Conservation (phyloP, 495 filamentous ascomycete genomes). For the Parachaetomium inaequale region DNA sequence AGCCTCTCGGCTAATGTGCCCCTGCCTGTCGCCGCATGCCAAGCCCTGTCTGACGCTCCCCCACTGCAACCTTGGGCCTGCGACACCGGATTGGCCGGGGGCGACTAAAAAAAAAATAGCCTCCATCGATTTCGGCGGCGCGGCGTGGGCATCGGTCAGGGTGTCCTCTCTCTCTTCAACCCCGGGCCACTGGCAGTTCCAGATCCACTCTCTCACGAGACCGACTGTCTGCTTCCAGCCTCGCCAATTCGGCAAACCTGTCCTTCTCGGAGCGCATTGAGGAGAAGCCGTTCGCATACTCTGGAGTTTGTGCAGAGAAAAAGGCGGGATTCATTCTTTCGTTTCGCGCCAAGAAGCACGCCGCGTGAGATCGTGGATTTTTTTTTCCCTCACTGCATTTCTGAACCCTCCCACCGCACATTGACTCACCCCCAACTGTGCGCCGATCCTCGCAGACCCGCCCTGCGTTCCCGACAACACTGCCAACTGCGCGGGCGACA, state of each 20-base stretch:
- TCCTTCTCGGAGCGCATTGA: slow-evolving; percentile 3
- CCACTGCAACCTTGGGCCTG: slow-evolving; percentile 12
- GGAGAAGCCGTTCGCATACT: neutral
- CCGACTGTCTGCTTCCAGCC: slow-evolving; percentile 5
- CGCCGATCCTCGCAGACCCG: slow-evolving; percentile 5
- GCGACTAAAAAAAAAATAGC: slow-evolving; percentile 17
- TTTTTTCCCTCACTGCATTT: slow-evolving; percentile 7
- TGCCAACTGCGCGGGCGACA: slow-evolving; percentile 2
- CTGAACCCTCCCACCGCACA: neutral
- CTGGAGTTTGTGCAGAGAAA: too few species aligned
- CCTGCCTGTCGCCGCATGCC: slow-evolving; percentile 12
- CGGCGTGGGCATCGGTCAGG: neutral
- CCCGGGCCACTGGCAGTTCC: too few species aligned
- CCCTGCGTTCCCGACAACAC: neutral
- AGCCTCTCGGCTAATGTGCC: slow-evolving; percentile 23
- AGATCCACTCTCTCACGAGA: slow-evolving; percentile 19
- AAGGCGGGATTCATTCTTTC: slow-evolving; percentile 1
- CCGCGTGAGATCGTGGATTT: slow-evolving; percentile 1
- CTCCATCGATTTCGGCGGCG: neutral
- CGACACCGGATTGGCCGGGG: slow-evolving; percentile 22
- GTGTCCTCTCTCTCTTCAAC: neutral
- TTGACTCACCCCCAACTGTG: slow-evolving; percentile 16
- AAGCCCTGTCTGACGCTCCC: slow-evolving; percentile 9
- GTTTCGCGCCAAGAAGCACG: slow-evolving; percentile 2
- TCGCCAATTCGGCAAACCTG: slow-evolving; percentile 3